These are phyloP conservation scores for Opeltia flavorubescens DNA, from an alignment of 495 filamentous ascomycete genomes.

Conservation along the genomic window DNA sequence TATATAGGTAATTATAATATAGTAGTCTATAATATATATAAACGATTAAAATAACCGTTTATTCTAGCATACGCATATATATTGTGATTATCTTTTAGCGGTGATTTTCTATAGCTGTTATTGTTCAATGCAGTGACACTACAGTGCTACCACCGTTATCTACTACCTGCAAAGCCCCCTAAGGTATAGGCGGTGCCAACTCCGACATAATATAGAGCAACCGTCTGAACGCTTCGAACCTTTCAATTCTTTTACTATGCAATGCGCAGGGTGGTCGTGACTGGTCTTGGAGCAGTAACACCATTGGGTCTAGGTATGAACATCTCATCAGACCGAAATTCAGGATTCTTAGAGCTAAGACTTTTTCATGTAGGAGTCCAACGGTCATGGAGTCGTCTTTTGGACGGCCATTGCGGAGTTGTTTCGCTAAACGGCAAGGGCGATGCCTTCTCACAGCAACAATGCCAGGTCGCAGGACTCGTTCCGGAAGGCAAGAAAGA, in stretches of 20 bases:
- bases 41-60: too few relatives aligned
- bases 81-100: too few relatives aligned
- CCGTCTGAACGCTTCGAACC: background rate
- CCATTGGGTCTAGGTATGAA: slow-evolving; percentile 64
- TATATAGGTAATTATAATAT: too few relatives aligned
- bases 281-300: slow-evolving; percentile 83
- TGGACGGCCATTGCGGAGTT: slow-evolving; percentile 69
- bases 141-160: too few relatives aligned
- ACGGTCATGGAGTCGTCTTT: slow-evolving; percentile 64
- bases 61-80: too few relatives aligned
- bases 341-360: background rate
- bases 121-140: too few relatives aligned
- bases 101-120: too few relatives aligned
- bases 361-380: slow-evolving; percentile 40
- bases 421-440: slow-evolving; percentile 48
- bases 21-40: too few relatives aligned
- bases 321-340: background rate
- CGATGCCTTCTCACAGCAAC: slow-evolving; percentile 50
- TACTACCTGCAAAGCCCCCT: too few relatives aligned
- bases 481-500: slow-evolving; percentile 48
- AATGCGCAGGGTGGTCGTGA: slow-evolving; percentile 93
- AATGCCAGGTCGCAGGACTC: slow-evolving; percentile 70
- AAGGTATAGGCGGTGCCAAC: too few relatives aligned
- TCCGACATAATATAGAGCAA: background rate
- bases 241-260: slow-evolving; percentile 18